These are phyloP conservation scores for Calonectria pseudoturangicola DNA, from an alignment of 2,329 filamentous ascomycete species.

Conservation along the genomic window DNA sequence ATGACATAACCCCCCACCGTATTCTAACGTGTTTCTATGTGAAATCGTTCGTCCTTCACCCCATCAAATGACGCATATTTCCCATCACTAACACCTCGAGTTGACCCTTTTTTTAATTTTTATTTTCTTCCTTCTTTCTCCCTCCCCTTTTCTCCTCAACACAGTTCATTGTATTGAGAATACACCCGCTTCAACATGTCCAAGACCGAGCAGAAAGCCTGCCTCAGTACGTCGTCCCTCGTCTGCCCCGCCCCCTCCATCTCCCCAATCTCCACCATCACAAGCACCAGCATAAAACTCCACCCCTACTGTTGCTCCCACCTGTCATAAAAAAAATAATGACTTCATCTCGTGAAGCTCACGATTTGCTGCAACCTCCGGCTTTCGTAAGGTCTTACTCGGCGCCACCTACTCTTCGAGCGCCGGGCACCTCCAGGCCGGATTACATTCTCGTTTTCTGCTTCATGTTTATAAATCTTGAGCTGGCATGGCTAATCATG, in stretches of 20 bases:
- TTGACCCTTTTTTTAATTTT: constrained; percentile 28
- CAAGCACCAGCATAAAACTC: constrained; percentile 31
- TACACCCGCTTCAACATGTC: constrained; percentile 63
- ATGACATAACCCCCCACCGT: constrained; percentile 55
- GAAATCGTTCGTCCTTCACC: constrained; percentile 6
- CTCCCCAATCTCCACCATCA: constrained; percentile 45
- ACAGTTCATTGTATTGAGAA: constrained; percentile 44
- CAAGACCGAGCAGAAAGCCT: constrained; percentile 76
- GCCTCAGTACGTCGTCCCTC: constrained; percentile 73
- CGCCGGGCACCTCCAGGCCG: constrained; percentile 45
- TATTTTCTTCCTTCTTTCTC: constrained; percentile 39
- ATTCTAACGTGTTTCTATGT: constrained; percentile 50
- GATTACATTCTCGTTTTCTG: constrained; percentile 67
- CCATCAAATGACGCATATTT: constrained; percentile 12
- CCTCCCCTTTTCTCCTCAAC: constrained; percentile 33
- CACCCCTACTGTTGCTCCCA: constrained; percentile 17
- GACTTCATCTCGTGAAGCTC: constrained; percentile 46
- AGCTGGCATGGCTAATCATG: constrained; percentile 76
- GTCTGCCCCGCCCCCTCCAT: constrained; percentile 55
- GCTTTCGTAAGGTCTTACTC: constrained; percentile 49
- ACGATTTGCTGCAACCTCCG: constrained; percentile 43
- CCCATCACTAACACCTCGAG: background rate
- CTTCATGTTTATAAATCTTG: constrained; percentile 73
- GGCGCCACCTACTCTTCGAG: constrained; percentile 44
- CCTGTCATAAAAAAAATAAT: constrained; percentile 5